A percentile compares a stretch with the other conserved stretches of the same genome.
These are phyloP conservation scores for Tricholoma saponaceum DNA, from an alignment of 768 basidiomycete species.

Conservation along the genomic window DNA sequence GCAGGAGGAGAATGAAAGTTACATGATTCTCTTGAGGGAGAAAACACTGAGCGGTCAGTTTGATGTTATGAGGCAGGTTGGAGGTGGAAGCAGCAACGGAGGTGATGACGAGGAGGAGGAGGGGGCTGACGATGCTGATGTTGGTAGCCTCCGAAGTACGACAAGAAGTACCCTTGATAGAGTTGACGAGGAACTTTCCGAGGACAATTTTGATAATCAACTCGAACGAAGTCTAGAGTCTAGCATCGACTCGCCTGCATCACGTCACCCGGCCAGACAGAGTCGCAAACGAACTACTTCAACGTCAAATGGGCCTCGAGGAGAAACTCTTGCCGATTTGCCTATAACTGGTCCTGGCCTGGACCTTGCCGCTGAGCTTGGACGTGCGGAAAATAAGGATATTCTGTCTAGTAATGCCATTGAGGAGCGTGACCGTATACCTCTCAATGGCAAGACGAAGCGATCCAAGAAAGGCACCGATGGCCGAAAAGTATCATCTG, in stretches of 20 bases:
- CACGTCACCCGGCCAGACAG: slow-evolving; percentile 37
- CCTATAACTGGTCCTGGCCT: slow-evolving; percentile 88
- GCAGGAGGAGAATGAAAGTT: slow-evolving; percentile 96
- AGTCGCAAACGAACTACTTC: slow-evolving; percentile 51
- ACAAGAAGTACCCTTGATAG: slow-evolving; percentile 57
- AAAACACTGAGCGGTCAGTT: slow-evolving; percentile 88
- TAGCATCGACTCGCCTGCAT: slow-evolving; percentile 32
- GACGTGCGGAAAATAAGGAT: slow-evolving; percentile 87
- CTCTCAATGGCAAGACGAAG: slow-evolving; percentile 42
- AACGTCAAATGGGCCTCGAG: slow-evolving; percentile 49
- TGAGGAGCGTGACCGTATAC: slow-evolving; percentile 47
- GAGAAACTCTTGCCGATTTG: slow-evolving; percentile 82
- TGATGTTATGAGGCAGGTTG: slow-evolving; percentile 68
- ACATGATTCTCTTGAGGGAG: slow-evolving; percentile 90
- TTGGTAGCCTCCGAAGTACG: slow-evolving; percentile 53
- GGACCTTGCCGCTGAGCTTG: slow-evolving; percentile 88
- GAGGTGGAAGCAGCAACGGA: slow-evolving; percentile 33
- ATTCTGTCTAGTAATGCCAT: slow-evolving; percentile 53
- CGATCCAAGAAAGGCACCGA: slow-evolving; percentile 44
- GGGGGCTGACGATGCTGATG: slow-evolving; percentile 43
- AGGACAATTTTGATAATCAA: slow-evolving; percentile 35
- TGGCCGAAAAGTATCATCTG: slow-evolving; percentile 31
- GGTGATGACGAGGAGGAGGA: slow-evolving; percentile 38
- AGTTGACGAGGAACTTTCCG: slow-evolving; percentile 55
- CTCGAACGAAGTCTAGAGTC: slow-evolving; percentile 34